Evolutionary conservation across 345 rosid species (phyloP).

Genomic region (Eucalyptus grandis): DNA sequence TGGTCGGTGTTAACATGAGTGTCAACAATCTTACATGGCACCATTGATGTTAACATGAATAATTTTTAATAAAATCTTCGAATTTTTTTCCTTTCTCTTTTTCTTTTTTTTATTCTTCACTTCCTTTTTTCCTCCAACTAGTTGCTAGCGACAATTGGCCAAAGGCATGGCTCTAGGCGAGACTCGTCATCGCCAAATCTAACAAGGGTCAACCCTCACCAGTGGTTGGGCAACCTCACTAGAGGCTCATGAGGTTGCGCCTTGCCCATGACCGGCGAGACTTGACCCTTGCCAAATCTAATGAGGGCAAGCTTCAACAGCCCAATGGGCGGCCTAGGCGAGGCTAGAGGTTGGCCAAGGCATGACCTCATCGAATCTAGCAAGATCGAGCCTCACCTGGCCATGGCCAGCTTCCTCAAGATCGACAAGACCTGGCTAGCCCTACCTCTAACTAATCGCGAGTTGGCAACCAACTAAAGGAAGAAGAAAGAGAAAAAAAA

Average conservation of each 20-base stretch:
- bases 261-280: rapidly evolving
- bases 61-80: rapidly evolving
- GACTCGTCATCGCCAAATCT: too few relatives aligned
- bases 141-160: rapidly evolving
- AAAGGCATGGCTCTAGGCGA: rapidly evolving
- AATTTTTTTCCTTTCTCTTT: too few relatives aligned
- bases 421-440: rapidly evolving
- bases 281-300: too few relatives aligned
- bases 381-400: rapidly evolving
- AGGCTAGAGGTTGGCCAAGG: too few relatives aligned
- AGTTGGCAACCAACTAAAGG: rapidly evolving
- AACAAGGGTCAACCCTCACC: rapidly evolving
- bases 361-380: too few relatives aligned
- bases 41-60: rapidly evolving
- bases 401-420: too few relatives aligned
- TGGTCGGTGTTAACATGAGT: rapidly evolving
- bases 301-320: too few relatives aligned
- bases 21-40: rapidly evolving
- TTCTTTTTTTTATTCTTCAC: too few relatives aligned
- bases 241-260: rapidly evolving
- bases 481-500: too few relatives aligned
- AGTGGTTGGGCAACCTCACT: rapidly evolving
- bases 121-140: rapidly evolving
- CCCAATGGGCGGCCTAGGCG: rapidly evolving
- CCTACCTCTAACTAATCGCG: rapidly evolving